phyloP scores from a whole-genome alignment of 2,329 filamentous ascomycete genomes.

The Knoxdaviesia proteae region DNA sequence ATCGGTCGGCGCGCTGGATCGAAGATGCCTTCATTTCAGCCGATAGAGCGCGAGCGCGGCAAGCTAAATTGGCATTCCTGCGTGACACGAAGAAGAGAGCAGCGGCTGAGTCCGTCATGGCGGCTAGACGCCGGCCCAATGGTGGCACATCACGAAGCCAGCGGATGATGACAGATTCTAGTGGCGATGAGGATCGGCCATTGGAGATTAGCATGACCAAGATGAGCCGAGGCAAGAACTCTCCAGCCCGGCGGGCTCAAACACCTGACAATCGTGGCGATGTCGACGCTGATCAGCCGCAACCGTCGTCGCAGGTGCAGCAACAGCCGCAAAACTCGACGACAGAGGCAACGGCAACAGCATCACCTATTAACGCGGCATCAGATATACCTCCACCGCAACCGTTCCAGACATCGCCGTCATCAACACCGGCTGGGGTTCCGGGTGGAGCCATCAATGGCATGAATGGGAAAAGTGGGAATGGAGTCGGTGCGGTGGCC shows the following conservation, averaged over 20 bases:
- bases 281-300: too few relatives aligned
- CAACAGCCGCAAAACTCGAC: too few relatives aligned
- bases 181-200: constrained; percentile 60
- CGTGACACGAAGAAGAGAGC: constrained; percentile 11
- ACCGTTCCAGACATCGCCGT: neutral
- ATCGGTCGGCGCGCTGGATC: constrained; percentile 64
- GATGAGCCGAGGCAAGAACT: constrained; percentile 15
- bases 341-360: too few relatives aligned
- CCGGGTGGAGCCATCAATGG: neutral
- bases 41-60: constrained; percentile 16
- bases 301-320: too few relatives aligned
- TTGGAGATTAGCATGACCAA: constrained; percentile 58
- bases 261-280: too few relatives aligned
- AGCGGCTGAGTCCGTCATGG: constrained; percentile 10
- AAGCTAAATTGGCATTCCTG: neutral
- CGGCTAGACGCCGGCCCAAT: too few relatives aligned
- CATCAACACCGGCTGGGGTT: neutral
- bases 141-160: too few relatives aligned
- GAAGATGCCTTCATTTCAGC: constrained; percentile 46
- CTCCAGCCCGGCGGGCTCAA: too few relatives aligned
- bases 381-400: neutral
- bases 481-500: too few relatives aligned
- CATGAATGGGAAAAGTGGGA: neutral
- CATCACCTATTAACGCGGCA: neutral
- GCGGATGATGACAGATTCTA: constrained; percentile 25